Evolutionary conservation across 73 alveolate species (phyloP).

Genomic region (Durusdinium trenchii): DNA sequence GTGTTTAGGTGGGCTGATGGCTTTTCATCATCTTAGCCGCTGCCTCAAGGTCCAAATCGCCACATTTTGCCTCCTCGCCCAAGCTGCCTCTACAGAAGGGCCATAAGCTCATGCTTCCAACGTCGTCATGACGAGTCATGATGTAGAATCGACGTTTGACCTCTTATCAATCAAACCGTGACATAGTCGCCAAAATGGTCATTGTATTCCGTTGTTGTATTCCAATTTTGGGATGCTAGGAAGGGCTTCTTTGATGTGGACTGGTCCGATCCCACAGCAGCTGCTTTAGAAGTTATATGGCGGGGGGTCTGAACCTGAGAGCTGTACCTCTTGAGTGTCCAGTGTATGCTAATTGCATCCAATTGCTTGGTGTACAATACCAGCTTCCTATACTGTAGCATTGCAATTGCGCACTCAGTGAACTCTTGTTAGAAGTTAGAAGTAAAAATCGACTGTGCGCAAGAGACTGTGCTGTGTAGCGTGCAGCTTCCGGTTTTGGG

Average conservation of each 20-base stretch:
- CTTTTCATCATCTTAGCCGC: background rate
- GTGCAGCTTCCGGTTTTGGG: too few relatives aligned
- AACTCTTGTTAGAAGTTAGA: background rate
- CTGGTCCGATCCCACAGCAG: constrained; percentile 80
- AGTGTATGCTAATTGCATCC: background rate
- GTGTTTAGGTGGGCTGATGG: background rate
- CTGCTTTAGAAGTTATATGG: constrained; percentile 66
- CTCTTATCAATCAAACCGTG: background rate
- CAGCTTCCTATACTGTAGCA: too few relatives aligned
- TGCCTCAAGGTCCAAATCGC: background rate
- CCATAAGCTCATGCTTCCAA: background rate
- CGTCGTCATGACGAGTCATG: background rate
- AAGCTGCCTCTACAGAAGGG: constrained; percentile 91
- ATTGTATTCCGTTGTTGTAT: background rate
- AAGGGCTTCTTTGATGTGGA: constrained; percentile 95
- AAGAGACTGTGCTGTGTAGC: too few relatives aligned
- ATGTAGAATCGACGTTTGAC: background rate
- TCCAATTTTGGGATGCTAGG: constrained; percentile 15
- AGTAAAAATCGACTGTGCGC: too few relatives aligned
- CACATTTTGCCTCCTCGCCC: constrained; percentile 52
- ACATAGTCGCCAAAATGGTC: background rate
- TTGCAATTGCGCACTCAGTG: too few relatives aligned
- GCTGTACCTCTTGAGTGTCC: background rate
- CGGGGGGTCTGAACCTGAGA: constrained; percentile 14
- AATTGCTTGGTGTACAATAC: too few relatives aligned